phyloP scores from a whole-genome alignment of 371 early-diverging fungal genomes.

The Lichtheimia hyalospora region DNA sequence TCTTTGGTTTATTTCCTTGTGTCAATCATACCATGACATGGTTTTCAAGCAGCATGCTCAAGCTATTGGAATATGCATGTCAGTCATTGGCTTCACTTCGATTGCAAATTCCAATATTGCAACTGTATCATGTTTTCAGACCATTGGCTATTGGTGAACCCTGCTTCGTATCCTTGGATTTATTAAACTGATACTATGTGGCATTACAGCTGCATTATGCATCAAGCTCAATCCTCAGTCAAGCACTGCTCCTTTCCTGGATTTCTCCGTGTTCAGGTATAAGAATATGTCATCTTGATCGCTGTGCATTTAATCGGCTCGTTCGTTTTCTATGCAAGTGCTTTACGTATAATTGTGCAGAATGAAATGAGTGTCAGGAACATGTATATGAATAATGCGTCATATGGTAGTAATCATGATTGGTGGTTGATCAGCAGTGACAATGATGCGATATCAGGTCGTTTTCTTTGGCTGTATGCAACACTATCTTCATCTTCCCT shows the following conservation, averaged over 20 bases:
- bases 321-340: slow-evolving; percentile 28
- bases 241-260: slow-evolving; percentile 33
- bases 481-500: no score
- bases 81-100: slow-evolving; percentile 74
- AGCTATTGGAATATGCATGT: slow-evolving; percentile 17
- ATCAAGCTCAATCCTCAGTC: slow-evolving; percentile 9
- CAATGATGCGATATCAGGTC: slow-evolving; percentile 1
- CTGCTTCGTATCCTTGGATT: slow-evolving; percentile 52
- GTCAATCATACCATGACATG: slow-evolving; percentile 7
- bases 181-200: slow-evolving; percentile 30
- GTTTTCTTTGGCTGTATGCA: no score
- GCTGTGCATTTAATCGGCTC: slow-evolving; percentile 31
- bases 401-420: slow-evolving; percentile 14
- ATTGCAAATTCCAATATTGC: slow-evolving; percentile 56
- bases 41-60: slow-evolving; percentile 13
- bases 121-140: slow-evolving; percentile 46
- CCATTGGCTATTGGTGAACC: slow-evolving; percentile 65
- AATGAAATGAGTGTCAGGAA: neutral
- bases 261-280: slow-evolving; percentile 24
- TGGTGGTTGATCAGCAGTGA: slow-evolving; percentile 23
- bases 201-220: slow-evolving; percentile 5
- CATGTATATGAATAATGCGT: neutral
- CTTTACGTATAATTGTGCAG: neutral
- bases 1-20: slow-evolving; percentile 13
- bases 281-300: slow-evolving; percentile 20